Evolutionary conservation across 768 basidiomycete species (phyloP).

Genomic region (Rossbeevera mucosa): DNA sequence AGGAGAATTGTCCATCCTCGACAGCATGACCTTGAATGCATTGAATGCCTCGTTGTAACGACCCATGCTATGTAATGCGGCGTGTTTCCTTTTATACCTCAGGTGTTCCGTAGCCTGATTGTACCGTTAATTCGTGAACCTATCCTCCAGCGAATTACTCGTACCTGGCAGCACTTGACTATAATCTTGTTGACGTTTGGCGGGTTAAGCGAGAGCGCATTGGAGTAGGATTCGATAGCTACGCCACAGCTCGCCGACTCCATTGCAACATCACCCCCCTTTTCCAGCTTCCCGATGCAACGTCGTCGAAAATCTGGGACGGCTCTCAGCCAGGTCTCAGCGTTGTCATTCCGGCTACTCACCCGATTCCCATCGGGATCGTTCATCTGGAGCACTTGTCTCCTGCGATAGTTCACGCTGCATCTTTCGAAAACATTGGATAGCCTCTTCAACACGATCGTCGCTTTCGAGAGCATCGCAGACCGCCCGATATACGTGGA

Average conservation of each 20-base stretch:
- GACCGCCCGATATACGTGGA: not conserved
- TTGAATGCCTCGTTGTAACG: not conserved
- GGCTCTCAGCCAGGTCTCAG: not conserved
- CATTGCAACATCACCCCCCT: not conserved
- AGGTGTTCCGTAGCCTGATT: too few relatives aligned
- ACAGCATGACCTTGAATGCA: not conserved
- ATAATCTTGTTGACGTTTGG: not conserved
- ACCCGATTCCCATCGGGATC: not conserved
- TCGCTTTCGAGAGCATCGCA: not conserved
- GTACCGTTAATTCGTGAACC: too few relatives aligned
- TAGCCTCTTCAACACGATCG: not conserved
- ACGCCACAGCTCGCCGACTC: not conserved
- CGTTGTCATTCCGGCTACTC: not conserved
- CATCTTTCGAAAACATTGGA: not conserved
- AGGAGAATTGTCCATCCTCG: not conserved
- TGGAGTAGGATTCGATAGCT: not conserved
- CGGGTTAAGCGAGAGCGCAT: not conserved
- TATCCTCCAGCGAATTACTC: not conserved
- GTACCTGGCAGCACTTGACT: not conserved
- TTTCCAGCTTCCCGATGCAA: not conserved
- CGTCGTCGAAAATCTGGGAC: not conserved
- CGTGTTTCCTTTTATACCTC: not conserved
- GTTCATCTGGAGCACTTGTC: too few relatives aligned
- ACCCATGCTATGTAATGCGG: not conserved
- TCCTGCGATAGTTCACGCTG: not conserved